phyloP scores from a whole-genome alignment of 1,284 basidiomycete species.

The Amylostereum areolatum region DNA sequence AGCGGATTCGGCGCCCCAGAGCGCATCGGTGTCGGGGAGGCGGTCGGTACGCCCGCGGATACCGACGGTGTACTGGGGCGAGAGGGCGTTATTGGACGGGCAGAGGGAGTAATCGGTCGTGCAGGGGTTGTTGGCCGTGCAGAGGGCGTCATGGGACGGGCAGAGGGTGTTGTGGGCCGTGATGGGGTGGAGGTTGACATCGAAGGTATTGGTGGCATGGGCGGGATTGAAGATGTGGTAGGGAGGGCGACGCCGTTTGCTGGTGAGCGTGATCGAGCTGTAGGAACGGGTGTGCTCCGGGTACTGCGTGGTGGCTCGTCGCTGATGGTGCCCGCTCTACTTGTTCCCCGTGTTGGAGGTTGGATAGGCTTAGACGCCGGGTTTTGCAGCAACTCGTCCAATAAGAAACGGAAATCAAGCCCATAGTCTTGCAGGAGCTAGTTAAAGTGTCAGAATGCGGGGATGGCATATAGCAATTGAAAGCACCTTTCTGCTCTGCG shows the following conservation, averaged over 20 bases:
- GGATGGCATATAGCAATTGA: neutral
- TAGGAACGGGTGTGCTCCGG: neutral
- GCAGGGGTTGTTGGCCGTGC: neutral
- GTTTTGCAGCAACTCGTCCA: constrained; percentile 61
- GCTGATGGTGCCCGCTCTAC: too few relatives aligned
- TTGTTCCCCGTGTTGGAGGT: neutral
- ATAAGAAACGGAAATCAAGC: constrained; percentile 84
- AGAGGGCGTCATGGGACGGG: neutral
- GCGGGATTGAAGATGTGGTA: neutral
- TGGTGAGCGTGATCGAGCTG: neutral
- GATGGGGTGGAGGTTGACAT: neutral
- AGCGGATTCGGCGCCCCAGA: constrained; percentile 2
- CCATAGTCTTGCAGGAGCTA: constrained; percentile 88
- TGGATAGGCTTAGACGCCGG: constrained; percentile 9
- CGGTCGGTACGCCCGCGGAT: constrained; percentile 6
- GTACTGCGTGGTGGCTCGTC: constrained; percentile 1
- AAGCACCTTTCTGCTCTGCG: constrained; percentile 76
- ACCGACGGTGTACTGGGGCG: constrained; percentile 6
- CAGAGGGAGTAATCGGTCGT: constrained; percentile 3
- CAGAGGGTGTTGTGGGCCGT: neutral
- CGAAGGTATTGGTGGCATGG: too few relatives aligned
- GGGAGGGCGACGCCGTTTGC: neutral
- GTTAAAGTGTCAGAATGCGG: neutral
- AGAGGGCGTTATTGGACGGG: constrained; percentile 3
- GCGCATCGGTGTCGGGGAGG: constrained; percentile 12